Conservation (phyloP, 2,329 filamentous ascomycete species). For the Ophiocordyceps camponoti-saundersi region DNA sequence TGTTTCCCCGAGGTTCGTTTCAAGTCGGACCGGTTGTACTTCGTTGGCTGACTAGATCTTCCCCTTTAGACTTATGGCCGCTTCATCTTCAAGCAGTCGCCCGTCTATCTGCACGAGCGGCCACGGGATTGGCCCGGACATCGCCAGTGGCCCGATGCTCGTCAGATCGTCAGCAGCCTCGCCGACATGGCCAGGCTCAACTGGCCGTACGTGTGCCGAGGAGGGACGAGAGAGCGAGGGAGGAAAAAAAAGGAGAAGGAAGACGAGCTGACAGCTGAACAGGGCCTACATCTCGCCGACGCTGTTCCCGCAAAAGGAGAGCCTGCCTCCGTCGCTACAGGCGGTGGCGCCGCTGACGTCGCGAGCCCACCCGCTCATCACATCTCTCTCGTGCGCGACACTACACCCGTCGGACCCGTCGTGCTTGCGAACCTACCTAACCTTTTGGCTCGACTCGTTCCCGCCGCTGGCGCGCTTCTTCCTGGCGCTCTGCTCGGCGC, state of each 20-base stretch:
- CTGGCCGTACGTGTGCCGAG: slow-evolving; percentile 55
- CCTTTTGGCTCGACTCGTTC: slow-evolving; percentile 74
- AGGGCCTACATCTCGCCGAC: slow-evolving; percentile 72
- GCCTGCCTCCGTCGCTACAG: slow-evolving; percentile 47
- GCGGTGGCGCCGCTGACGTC: slow-evolving; percentile 63
- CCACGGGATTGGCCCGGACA: slow-evolving; percentile 50
- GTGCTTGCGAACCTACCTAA: slow-evolving; percentile 72
- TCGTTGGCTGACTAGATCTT: background rate
- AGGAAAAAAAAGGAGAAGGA: background rate
- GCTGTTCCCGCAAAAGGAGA: slow-evolving; percentile 58
- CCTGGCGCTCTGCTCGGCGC: slow-evolving; percentile 53
- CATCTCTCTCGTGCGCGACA: slow-evolving; percentile 71
- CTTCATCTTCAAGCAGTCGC: slow-evolving; percentile 52
- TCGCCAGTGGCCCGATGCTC: slow-evolving; percentile 57
- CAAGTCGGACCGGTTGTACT: background rate
- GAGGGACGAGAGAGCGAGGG: too few relatives aligned
- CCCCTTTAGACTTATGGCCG: slow-evolving; percentile 14
- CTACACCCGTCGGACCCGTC: slow-evolving; percentile 80
- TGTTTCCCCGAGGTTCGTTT: slow-evolving; percentile 45
- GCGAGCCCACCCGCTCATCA: slow-evolving; percentile 74
- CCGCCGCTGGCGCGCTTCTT: slow-evolving; percentile 64
- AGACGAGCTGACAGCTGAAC: slow-evolving; percentile 2
- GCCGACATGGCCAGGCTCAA: slow-evolving; percentile 64
- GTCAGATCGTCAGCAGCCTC: slow-evolving; percentile 65
- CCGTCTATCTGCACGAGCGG: slow-evolving; percentile 59